A percentile compares a stretch with the other conserved stretches of the same genome.
Evolutionary conservation across 805 yeast species (phyloP).

Genomic region (Yarrowia sp.): DNA sequence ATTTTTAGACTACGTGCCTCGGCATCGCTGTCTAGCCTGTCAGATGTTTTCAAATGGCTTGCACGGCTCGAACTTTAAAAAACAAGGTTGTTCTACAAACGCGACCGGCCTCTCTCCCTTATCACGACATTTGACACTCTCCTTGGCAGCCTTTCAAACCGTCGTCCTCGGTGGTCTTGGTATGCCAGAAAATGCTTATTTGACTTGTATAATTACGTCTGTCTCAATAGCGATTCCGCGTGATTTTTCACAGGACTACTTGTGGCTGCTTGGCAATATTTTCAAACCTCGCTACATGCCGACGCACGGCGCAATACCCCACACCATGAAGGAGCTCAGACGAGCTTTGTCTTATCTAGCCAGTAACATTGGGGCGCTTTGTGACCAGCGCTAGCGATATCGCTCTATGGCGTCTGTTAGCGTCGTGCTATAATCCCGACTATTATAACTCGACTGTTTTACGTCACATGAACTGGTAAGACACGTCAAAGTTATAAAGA

Average conservation of each 20-base stretch:
- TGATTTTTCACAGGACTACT: no score
- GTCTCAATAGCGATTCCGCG: no score
- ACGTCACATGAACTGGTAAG: constrained; percentile 3
- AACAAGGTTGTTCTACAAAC: constrained; percentile 2
- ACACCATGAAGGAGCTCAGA: not conserved
- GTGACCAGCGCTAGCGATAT: not conserved
- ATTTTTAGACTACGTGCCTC: not conserved
- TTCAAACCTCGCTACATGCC: no score
- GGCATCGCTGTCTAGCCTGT: not conserved
- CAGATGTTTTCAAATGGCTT: not conserved
- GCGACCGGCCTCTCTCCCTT: not conserved
- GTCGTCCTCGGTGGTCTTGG: not conserved
- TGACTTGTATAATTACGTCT: no score
- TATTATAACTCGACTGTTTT: not conserved
- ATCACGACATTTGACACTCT: constrained; percentile 19
- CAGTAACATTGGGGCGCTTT: not conserved
- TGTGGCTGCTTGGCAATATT: no score
- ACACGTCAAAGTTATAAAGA: not conserved
- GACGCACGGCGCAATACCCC: constrained; percentile 15
- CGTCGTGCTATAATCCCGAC: constrained; percentile 3
- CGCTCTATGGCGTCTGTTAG: constrained; percentile 3
- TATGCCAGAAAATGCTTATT: not conserved
- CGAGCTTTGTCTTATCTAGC: constrained; percentile 8
- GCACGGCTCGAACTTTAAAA: constrained; percentile 18
- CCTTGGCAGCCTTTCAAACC: constrained; percentile 5